A percentile compares a stretch with the other conserved stretches of the same genome.
phyloP scores from a whole-genome alignment of 2,329 filamentous ascomycete species.

The Botryosphaeria agaves region DNA sequence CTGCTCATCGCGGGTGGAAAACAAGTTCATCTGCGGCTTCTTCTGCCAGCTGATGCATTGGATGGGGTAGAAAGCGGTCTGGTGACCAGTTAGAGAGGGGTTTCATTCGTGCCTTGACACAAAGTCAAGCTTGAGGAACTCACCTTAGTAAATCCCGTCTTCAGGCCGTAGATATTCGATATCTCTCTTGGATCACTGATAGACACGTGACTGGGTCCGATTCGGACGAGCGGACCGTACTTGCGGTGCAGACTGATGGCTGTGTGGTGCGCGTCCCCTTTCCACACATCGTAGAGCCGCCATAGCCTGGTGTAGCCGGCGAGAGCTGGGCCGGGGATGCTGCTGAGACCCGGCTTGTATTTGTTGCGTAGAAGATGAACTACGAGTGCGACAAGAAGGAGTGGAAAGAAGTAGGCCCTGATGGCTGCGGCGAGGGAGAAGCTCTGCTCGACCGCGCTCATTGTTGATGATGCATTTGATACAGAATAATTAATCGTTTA shows the following conservation, averaged over 20 bases:
- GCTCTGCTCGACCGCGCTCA: background rate
- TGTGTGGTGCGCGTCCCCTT: slow-evolving; percentile 3
- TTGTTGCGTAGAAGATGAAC: slow-evolving; percentile 3
- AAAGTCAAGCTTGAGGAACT: background rate
- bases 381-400: background rate
- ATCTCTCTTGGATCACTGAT: slow-evolving; percentile 55
- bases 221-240: slow-evolving; percentile 51
- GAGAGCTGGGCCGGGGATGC: slow-evolving; percentile 3
- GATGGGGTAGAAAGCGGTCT: slow-evolving; percentile 13
- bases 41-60: slow-evolving; percentile 9
- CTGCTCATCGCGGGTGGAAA: slow-evolving; percentile 21
- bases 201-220: slow-evolving; percentile 59
- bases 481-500: background rate
- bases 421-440: background rate
- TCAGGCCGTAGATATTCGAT: slow-evolving; percentile 42
- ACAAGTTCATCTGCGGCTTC: slow-evolving; percentile 12
- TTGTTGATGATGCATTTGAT: background rate
- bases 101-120: background rate
- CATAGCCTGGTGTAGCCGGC: slow-evolving; percentile 4
- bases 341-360: slow-evolving; percentile 1
- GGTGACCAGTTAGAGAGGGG: too few relatives aligned
- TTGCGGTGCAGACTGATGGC: slow-evolving; percentile 41
- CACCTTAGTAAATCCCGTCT: slow-evolving; percentile 2
- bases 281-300: slow-evolving; percentile 3
- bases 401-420: background rate